These are phyloP conservation scores for Yarrowia sp. DNA, from an alignment of 805 yeast genomes.

Conservation along the genomic window DNA sequence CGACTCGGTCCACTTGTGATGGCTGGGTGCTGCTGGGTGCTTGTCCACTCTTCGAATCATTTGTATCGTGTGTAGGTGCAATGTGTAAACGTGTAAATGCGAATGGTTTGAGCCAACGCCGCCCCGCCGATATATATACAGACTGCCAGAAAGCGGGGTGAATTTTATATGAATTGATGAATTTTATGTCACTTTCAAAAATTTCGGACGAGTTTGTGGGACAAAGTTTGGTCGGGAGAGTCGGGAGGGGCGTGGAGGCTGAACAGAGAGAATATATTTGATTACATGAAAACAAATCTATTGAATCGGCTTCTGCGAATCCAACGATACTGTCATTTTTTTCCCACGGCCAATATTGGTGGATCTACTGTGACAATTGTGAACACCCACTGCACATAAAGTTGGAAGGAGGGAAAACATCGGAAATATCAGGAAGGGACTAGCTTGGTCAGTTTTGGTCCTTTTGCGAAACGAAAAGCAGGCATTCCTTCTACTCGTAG, in stretches of 20 bases:
- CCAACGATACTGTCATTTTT: not conserved
- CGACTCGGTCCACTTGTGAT: not conserved
- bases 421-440: not conserved
- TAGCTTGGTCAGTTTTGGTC: not conserved
- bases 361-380: no score
- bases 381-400: not conserved
- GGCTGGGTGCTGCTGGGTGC: not conserved
- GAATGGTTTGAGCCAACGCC: not conserved
- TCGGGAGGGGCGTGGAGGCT: not conserved
- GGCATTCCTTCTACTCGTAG: not conserved
- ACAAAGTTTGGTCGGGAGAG: not conserved
- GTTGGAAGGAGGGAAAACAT: not conserved
- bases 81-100: not conserved
- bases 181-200: not conserved
- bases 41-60: not conserved
- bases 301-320: no score
- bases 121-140: not conserved
- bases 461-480: not conserved
- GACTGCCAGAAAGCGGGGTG: not conserved
- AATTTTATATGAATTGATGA: not conserved
- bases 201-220: not conserved
- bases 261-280: no score
- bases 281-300: no score
- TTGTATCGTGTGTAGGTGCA: no score
- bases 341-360: not conserved